Percentiles rank a stretch among this genome's conserved stretches.
Evolutionary conservation across 2,329 filamentous ascomycete species (phyloP).

Genomic region (Pleurostoma richardsiae): DNA sequence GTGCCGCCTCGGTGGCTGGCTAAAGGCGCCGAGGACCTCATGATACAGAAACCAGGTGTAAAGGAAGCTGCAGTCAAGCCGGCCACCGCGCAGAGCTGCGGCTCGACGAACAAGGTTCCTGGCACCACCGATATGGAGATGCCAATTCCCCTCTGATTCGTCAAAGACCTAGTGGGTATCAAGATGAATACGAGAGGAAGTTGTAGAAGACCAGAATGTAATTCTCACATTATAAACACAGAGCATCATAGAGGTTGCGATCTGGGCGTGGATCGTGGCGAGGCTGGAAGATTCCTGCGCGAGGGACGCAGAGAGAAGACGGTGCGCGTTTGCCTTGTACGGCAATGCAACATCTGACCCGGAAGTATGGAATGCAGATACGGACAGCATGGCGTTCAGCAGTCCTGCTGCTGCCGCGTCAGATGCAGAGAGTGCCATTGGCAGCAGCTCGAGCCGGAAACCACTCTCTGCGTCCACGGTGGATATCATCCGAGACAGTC

Average conservation of each 20-base stretch:
- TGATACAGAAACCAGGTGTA: slow-evolving; percentile 43
- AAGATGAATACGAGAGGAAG: slow-evolving; percentile 2
- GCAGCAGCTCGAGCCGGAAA: slow-evolving; percentile 37
- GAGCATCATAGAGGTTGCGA: slow-evolving; percentile 45
- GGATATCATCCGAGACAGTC: slow-evolving; percentile 38
- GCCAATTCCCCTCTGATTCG: slow-evolving; percentile 39
- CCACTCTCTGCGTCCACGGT: slow-evolving; percentile 40
- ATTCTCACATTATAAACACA: slow-evolving; percentile 40
- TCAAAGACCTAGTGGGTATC: slow-evolving; percentile 35
- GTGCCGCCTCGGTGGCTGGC: slow-evolving; percentile 20
- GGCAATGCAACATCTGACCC: slow-evolving; percentile 31
- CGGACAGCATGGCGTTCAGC: slow-evolving; percentile 36
- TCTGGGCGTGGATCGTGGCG: slow-evolving; percentile 27
- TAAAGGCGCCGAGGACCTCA: slow-evolving; percentile 38
- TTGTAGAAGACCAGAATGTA: neutral
- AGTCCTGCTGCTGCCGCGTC: slow-evolving; percentile 30
- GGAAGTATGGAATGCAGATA: slow-evolving; percentile 35
- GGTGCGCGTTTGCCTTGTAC: slow-evolving; percentile 35
- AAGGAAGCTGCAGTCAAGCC: slow-evolving; percentile 29
- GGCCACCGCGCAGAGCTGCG: slow-evolving; percentile 16
- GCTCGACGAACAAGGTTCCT: slow-evolving; percentile 25
- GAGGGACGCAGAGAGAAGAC: slow-evolving; percentile 30
- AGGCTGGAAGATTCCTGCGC: slow-evolving; percentile 14
- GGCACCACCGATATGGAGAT: slow-evolving; percentile 36
- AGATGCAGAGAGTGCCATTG: slow-evolving; percentile 33